Percentiles rank a stretch among this genome's conserved stretches.
Evolutionary conservation across 257 asterid species (phyloP).

Genomic region (Nicotiana obtusifolia): DNA sequence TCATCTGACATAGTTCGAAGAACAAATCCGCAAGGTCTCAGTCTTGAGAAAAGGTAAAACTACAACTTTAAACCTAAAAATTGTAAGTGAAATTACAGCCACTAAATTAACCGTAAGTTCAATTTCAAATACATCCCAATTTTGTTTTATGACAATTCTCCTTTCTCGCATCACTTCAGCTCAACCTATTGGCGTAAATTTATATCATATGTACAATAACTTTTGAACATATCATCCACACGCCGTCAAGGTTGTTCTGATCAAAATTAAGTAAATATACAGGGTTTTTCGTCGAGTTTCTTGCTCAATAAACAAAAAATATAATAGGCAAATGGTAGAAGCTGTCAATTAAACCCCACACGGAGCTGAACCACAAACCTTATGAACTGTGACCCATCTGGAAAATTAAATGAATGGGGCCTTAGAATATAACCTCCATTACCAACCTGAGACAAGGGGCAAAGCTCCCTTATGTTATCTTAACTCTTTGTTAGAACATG

Average conservation of each 20-base stretch:
- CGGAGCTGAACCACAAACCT: conserved; percentile 12
- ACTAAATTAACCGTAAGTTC: not conserved
- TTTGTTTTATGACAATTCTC: not conserved
- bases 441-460: not conserved
- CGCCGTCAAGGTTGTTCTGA: not conserved
- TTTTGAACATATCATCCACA: not conserved
- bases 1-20: too few species aligned
- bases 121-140: not conserved
- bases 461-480: not conserved
- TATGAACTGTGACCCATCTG: conserved; percentile 16
- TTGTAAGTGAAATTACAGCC: not conserved
- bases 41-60: not conserved
- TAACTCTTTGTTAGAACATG: not conserved
- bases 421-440: not conserved
- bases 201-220: not conserved
- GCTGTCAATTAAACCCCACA: conserved; percentile 13
- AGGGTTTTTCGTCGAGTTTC: not conserved
- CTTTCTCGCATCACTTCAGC: not conserved
- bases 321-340: not conserved
- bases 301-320: not conserved
- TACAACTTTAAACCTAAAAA: not conserved
- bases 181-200: not conserved
- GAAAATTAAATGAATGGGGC: conserved; percentile 13
- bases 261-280: not conserved
- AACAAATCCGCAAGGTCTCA: too few species aligned